These are phyloP conservation scores for Hypericum androsaemum DNA, from an alignment of 345 rosid species.

Conservation along the genomic window DNA sequence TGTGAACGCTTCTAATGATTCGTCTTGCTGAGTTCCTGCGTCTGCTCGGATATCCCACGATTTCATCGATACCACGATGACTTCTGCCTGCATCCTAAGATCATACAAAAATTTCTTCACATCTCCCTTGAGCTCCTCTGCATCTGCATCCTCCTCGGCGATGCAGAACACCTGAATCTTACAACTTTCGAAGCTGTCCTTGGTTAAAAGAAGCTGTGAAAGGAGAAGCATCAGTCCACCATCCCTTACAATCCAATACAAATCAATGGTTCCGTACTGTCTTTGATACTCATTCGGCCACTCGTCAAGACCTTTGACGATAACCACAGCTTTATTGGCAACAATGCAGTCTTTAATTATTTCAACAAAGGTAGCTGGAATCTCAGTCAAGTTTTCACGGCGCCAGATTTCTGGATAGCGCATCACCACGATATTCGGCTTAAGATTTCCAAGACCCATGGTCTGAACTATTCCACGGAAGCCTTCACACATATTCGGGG, in stretches of 20 bases:
- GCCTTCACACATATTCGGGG: slow-evolving; percentile 94
- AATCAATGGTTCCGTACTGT: slow-evolving; percentile 92
- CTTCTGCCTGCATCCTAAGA: slow-evolving; percentile 99
- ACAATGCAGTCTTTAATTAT: slow-evolving; percentile 91
- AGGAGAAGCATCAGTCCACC: slow-evolving; percentile 99
- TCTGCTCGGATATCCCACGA: slow-evolving; percentile 76
- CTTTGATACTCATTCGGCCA: slow-evolving; percentile 98
- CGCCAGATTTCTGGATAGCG: slow-evolving; percentile 99
- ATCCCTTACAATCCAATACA: slow-evolving; percentile 97
- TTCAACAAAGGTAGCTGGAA: slow-evolving; percentile 82
- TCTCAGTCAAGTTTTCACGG: slow-evolving; percentile 79
- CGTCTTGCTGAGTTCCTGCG: slow-evolving; percentile 58
- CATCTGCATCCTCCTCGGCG: slow-evolving; percentile 97
- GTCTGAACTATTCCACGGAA: slow-evolving; percentile 96
- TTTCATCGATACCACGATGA: slow-evolving; percentile 82
- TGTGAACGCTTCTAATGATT: slow-evolving; percentile 61
- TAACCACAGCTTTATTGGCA: slow-evolving; percentile 97
- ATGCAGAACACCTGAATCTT: slow-evolving; percentile 98
- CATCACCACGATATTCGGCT: slow-evolving; percentile 97
- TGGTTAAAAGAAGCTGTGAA: slow-evolving; percentile 95
- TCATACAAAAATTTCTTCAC: slow-evolving; percentile 92
- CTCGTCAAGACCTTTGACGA: slow-evolving; percentile 96
- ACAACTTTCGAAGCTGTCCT: slow-evolving; percentile 96
- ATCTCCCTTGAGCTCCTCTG: slow-evolving; percentile 87
- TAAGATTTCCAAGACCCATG: slow-evolving; percentile 96